These are phyloP conservation scores for Symbiodinium pilosum DNA, from an alignment of 73 alveolate genomes.

Conservation along the genomic window DNA sequence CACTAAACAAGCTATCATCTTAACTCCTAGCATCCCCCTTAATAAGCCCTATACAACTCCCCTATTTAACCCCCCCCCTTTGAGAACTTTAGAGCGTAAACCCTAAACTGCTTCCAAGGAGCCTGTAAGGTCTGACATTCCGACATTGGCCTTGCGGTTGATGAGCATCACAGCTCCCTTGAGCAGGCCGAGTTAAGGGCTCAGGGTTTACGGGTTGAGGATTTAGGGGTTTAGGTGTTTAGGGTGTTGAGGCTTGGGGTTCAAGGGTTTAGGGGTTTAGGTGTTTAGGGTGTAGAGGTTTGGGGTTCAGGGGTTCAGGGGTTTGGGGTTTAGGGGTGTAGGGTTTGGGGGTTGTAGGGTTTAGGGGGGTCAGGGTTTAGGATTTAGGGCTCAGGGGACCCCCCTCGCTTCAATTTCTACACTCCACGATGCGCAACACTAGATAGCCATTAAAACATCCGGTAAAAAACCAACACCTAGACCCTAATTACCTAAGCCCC, in stretches of 20 bases:
- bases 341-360: not conserved
- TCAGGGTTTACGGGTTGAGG: not conserved
- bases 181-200: not conserved
- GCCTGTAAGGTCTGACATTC: conserved; percentile 85
- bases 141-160: conserved; percentile 81
- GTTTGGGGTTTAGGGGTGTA: not conserved
- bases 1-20: not conserved
- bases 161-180: conserved; percentile 86
- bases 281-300: not conserved
- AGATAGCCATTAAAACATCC: no score
- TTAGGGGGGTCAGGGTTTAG: not conserved
- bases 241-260: not conserved
- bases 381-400: not conserved
- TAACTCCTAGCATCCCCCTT: no score
- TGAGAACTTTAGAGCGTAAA: not conserved
- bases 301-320: not conserved
- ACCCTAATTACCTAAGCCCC: no score
- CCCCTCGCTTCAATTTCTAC: not conserved
- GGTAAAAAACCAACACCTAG: no score
- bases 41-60: not conserved
- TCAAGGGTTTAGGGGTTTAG: not conserved
- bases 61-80: not conserved
- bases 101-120: not conserved
- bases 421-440: no score
- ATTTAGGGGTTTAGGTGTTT: not conserved